These are phyloP conservation scores for Ogataea saltuana DNA, from an alignment of 805 yeast species.

Conservation along the genomic window DNA sequence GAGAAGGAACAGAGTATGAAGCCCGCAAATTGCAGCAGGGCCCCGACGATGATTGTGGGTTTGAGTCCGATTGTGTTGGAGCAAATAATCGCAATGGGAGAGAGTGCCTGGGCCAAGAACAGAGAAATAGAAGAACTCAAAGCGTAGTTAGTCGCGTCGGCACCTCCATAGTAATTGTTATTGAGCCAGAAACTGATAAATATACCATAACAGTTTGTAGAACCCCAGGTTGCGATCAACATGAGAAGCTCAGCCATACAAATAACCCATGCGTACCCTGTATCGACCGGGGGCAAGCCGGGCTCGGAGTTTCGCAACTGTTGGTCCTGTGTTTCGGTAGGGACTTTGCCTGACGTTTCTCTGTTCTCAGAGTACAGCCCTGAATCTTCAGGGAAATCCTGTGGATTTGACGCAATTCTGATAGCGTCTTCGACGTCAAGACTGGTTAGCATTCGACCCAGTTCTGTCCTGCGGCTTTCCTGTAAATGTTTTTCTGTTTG, in stretches of 20 bases:
- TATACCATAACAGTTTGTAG: conserved; percentile 60
- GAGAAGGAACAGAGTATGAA: conserved; percentile 55
- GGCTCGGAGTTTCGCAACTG: conserved; percentile 17
- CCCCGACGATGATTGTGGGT: conserved; percentile 37
- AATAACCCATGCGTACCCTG: conserved; percentile 63
- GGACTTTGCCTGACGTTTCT: conserved; percentile 7
- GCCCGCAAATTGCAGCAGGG: conserved; percentile 45
- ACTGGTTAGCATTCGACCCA: conserved; percentile 25
- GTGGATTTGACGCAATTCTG: conserved; percentile 13
- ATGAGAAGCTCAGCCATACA: conserved; percentile 44
- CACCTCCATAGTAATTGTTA: conserved; percentile 49
- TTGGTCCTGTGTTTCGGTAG: conserved; percentile 6
- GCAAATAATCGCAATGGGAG: conserved; percentile 25
- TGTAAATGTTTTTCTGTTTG: conserved; percentile 18
- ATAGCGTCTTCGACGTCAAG: conserved; percentile 29
- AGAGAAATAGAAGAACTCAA: conserved; percentile 50
- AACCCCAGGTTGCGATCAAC: conserved; percentile 62
- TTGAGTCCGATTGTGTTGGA: conserved; percentile 22
- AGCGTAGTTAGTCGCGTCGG: conserved; percentile 56
- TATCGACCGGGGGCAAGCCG: conserved; percentile 42
- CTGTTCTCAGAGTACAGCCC: not conserved
- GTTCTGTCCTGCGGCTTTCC: conserved; percentile 14
- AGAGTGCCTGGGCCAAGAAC: conserved; percentile 25
- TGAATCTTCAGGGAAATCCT: conserved; percentile 1
- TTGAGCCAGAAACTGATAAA: conserved; percentile 55